A percentile compares a stretch with the other conserved stretches of the same genome.
Conservation (phyloP, 495 filamentous ascomycete genomes). For the Tuber calosporum region DNA sequence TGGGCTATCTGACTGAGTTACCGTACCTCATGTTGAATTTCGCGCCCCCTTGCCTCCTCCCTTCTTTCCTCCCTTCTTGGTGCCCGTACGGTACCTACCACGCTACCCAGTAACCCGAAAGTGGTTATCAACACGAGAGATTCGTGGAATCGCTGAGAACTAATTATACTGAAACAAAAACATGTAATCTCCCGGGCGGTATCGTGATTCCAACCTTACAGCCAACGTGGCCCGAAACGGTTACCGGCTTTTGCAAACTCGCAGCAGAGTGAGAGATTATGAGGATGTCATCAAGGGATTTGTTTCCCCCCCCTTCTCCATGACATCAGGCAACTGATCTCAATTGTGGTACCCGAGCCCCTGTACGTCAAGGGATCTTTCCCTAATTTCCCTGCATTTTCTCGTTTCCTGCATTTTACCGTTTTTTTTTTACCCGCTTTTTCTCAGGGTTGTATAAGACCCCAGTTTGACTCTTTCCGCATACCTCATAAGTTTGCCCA, state of each 20-base stretch:
- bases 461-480: neutral
- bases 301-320: neutral
- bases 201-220: neutral
- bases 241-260: neutral
- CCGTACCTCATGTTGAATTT: neutral
- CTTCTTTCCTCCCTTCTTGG: neutral
- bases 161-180: neutral
- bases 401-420: neutral
- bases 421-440: neutral
- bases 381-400: neutral
- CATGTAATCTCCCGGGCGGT: neutral
- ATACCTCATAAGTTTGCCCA: neutral
- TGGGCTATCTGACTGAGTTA: neutral
- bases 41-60: neutral
- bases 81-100: neutral
- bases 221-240: neutral
- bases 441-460: neutral
- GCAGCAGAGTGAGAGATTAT: neutral
- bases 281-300: neutral
- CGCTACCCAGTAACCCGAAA: neutral
- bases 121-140: neutral
- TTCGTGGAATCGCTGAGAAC: neutral
- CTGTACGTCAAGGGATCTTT: neutral
- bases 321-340: neutral
- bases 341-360: neutral